Evolutionary conservation across 2,329 filamentous ascomycete species (phyloP), one percentile per base, ranked within the genome.

Genomic region (Verticillium longisporum): DNA sequence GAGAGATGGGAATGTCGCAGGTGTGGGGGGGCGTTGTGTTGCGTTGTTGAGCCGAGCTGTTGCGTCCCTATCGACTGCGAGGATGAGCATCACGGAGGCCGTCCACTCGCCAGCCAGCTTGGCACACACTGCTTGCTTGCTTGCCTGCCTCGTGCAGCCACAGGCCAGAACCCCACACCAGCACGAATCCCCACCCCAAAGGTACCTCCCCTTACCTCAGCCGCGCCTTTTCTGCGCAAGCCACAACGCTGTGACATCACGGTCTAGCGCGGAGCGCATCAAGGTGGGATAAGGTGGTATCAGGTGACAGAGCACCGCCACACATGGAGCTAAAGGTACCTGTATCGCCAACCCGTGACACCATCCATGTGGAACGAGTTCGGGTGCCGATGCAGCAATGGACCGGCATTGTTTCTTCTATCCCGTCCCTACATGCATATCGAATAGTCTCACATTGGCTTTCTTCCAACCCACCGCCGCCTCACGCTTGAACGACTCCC

Each of bases 171-270:
- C 45, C 45, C 55, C 55, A 56, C 55, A 31, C 26, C 26, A 31
- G 26, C 26, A 56, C 14, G 15, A 34, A 33, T 56, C 55, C 33
- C 55, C 55, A 56, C 55, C 18, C 18, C 5, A 10, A 9, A 18
- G 32, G 11, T 56, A n/a, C 26, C 26, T 31, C 26, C 4, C 26
- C 26, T 31, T 31, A 31, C 31, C 9, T 56, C 55, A 56, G 55
- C 55, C 55, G 55, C 14, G 53, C 55, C 26, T 6, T n/a, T 14
- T 34, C 3, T 53, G 45, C 45, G 18, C 45, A 21, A 33, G 55
- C 55, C 55, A 37, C 41, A 31, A 53, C 32, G 57, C 37, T 38
- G 63, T 64, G 63, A 64, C 63, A 64, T 64, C 63, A 64, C 63
- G 59, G 56, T n/a, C 11, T 11, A 34, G n/a, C 15, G 45, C 50